Evolutionary conservation across 2,329 filamentous ascomycete genomes (phyloP), one percentile per base, ranked within the genome.

Genomic region (Clarireedia monteithiana): DNA sequence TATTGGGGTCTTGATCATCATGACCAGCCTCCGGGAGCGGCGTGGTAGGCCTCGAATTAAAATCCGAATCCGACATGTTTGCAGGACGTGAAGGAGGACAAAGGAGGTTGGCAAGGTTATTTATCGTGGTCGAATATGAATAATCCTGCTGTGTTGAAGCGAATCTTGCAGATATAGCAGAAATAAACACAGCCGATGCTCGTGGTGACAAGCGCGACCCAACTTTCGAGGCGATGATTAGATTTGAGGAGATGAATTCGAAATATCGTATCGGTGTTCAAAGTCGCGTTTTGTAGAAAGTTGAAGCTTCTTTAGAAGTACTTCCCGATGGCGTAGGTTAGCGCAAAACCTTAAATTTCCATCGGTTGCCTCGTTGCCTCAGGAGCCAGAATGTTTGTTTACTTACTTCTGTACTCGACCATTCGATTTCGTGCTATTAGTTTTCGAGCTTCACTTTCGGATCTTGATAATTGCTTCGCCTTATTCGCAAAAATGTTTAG

Each of bases 51-150:
- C 58, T 53, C 30, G 63, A 63, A 48, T 58, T 58, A 10, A 52
- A 27, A 14, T 65, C 64, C 47, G 60, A 62, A 47, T 67, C 66
- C 23, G 65, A 67, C 66, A 68, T 68, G 30, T 53, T 38, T 61
- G 42, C 30, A 42, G 34, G 45, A 17, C 39, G 39, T 44, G 47
- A 56, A 47, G 39, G 24, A 38, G 39, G 26, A 48, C 34, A 47
- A 40, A 46, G 47, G 49, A 48, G 42, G 42, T 48, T 17, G 5
- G 26, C 48, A 23, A 36, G 17, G 14, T 9, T 48, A 34, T 46
- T 10, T 7, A 27, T 20, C 7, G 5, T 30, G 7, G 7, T 30
- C 10, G 27, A 30, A 7, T 30, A 10, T 30, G 27, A 30, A 12
- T 6, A 40, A 44, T 44, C 44, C 17, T 2, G 12, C 26, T 3